Evolutionary conservation across 2,329 filamentous ascomycete genomes (phyloP).

Genomic region (Colletotrichum lindemuthianum): DNA sequence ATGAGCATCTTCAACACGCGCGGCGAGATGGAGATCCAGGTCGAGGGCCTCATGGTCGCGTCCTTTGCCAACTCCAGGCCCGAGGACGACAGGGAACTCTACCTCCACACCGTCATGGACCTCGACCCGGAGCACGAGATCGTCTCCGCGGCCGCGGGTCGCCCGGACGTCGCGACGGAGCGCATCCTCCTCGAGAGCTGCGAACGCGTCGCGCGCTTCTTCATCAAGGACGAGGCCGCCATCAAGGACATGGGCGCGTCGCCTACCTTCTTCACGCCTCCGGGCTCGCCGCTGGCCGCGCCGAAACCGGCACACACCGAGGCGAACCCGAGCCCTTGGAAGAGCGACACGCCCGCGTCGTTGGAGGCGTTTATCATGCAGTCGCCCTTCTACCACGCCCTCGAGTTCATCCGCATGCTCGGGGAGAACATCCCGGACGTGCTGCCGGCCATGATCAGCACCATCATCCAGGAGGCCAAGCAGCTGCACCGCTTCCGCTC

Average conservation of each 20-base stretch:
- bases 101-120: slow-evolving; percentile 48
- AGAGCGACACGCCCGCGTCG: slow-evolving; percentile 41
- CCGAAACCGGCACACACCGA: background rate
- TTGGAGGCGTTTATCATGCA: slow-evolving; percentile 44
- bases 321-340: slow-evolving; percentile 18
- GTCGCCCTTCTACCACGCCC: slow-evolving; percentile 44
- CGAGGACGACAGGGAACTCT: slow-evolving; percentile 47
- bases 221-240: slow-evolving; percentile 32
- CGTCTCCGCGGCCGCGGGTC: slow-evolving; percentile 29
- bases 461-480: slow-evolving; percentile 45
- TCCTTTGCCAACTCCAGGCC: slow-evolving; percentile 44
- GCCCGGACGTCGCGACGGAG: slow-evolving; percentile 31
- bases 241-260: slow-evolving; percentile 27
- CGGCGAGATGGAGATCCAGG: slow-evolving; percentile 45
- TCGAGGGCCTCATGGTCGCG: slow-evolving; percentile 46
- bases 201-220: slow-evolving; percentile 48
- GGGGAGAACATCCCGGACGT: slow-evolving; percentile 40
- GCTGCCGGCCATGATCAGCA: slow-evolving; percentile 39
- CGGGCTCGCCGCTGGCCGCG: slow-evolving; percentile 11
- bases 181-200: slow-evolving; percentile 47
- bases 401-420: slow-evolving; percentile 43
- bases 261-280: slow-evolving; percentile 26
- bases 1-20: slow-evolving; percentile 46
- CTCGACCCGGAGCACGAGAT: slow-evolving; percentile 54
- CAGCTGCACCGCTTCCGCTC: slow-evolving; percentile 45